phyloP scores from a whole-genome alignment of 192 early-diverging fungal genomes.

The Umbelopsis isabellina region DNA sequence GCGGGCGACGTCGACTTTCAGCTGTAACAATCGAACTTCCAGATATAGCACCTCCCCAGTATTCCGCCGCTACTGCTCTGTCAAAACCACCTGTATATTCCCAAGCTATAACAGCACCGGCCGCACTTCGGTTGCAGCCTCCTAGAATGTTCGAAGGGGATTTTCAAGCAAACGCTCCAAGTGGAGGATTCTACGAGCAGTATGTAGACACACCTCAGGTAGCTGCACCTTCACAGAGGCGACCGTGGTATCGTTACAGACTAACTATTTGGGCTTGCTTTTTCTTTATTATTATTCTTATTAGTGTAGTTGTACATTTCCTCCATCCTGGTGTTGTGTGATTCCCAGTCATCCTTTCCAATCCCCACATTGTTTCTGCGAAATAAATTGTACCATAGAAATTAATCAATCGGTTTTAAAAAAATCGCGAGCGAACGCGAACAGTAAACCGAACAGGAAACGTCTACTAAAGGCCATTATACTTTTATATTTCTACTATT shows the following conservation, averaged over 20 bases:
- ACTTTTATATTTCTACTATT: too few species aligned
- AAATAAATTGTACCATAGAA: not conserved
- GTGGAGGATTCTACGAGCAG: conserved; percentile 7
- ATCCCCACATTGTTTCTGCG: not conserved
- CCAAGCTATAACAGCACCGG: not conserved
- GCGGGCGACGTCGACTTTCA: conserved; percentile 17
- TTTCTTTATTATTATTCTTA: not conserved
- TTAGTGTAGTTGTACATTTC: conserved; percentile 8
- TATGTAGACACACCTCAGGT: not conserved
- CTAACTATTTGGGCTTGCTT: not conserved
- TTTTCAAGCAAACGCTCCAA: not conserved
- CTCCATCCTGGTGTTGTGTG: not conserved
- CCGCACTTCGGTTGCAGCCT: not conserved
- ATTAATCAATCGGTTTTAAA: too few species aligned
- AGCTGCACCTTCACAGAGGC: not conserved
- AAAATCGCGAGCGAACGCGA: too few species aligned
- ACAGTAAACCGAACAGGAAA: too few species aligned
- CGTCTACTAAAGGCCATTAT: too few species aligned
- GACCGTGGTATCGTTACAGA: conserved; percentile 4
- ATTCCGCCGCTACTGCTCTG: not conserved
- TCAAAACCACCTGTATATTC: conserved; percentile 18
- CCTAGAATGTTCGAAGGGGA: conserved; percentile 7
- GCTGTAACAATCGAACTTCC: conserved; percentile 8
- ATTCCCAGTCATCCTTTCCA: not conserved
- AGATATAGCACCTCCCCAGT: not conserved